Base-by-base conservation (phyloP, 805 yeast species). In the Saccharomyces jurei region DNA sequence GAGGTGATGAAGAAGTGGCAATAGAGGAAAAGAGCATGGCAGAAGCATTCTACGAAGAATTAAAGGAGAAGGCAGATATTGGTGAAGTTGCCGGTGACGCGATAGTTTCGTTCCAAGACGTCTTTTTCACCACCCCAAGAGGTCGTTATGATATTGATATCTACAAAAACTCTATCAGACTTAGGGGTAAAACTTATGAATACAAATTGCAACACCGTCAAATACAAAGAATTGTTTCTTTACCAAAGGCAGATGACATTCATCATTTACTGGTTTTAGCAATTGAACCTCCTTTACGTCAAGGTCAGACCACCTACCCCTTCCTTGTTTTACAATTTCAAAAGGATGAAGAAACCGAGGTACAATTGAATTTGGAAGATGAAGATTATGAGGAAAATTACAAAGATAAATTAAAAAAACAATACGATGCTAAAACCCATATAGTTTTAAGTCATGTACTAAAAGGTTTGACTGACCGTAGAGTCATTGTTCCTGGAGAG, bases 111-210 rank as follows among this genome's bases (percentile, higher is more conserved):
- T 91, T 92, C 74, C 81, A 87, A 51, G 98, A 92, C 64, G 83
- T 91, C 3, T 78, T 92, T 68, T 89, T 94, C 78, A 81, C 94
- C 56, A 94, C 98, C 1, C 99, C 99, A 64, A 85, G 99, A 79
- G 99, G 99, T 60, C 92, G 99, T 71, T 94, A 91, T 70, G 98
- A 94, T 70, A 87, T 94, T 63, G 97, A 92, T 71, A 86, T 94
- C 84, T 94, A 88, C 72, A 84, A 88, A 36, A 81, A 82, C 30
- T 87, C 94, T 51, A 81, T 94, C 71, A 83, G 98, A 67, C 78
- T 94, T 52, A 83, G 99, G 65, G 99, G 99, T 69, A 94, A 92
- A 72, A 94, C 98, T 1, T 94, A 94, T 73, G 99, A 94, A 70
- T 95, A 94, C 78, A 94, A 92, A 73, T 81, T 94, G 56, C 96